Base-by-base conservation (phyloP, 352 stramenopile genomes). In the Pelagophyceae sp. region DNA sequence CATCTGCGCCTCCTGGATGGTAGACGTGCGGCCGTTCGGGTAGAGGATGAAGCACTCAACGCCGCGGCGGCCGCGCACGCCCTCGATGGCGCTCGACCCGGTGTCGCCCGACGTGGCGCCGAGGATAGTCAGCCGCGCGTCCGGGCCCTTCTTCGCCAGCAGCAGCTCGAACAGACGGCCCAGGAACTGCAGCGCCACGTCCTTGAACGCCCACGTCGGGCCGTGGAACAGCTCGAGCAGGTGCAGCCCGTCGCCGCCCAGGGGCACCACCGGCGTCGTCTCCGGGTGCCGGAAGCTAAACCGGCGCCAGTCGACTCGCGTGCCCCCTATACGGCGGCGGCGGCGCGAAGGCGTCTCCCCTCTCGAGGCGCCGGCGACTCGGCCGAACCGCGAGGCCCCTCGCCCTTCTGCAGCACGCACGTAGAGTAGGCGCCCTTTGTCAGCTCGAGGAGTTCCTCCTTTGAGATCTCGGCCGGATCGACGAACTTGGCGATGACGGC, bases 151-250 rank as follows among this genome's bases (percentile, higher is more conserved):
- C 63, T 88, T 90, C 79, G 93, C 87, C 64, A 99, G 84, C 80
- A 99, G 98, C 85, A 98, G 98, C 88, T 99, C 95, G 80, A 99
- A 99, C 38, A 99, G 90, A 82, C 98, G 98, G 75, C 96, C 96
- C 25, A 99, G 87, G 84, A 99, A 99, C 87, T 99, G 95, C 40
- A 99, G 85, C 72, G 95, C 96, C 72, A 99, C 96, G 86, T 99
- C 96, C 87, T 99, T 99, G 87, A 99, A 99, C 31, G 96, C 95
- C 83, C 98, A 99, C 50, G 96, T 99, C 33, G 95, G 95, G 77
- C 96, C 96, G 82, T 99, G 95, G 87, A 99, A 99, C 38, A 99
- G 92, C 88, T 99, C 96, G 79, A 99, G 86, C 70, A 97, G 87
- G 74, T 91, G 3, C 87, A 80, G 93, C n/a, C n/a, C n/a, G 82